These are phyloP conservation scores for Daldinia grandis DNA, from an alignment of 495 filamentous ascomycete species.

Conservation along the genomic window DNA sequence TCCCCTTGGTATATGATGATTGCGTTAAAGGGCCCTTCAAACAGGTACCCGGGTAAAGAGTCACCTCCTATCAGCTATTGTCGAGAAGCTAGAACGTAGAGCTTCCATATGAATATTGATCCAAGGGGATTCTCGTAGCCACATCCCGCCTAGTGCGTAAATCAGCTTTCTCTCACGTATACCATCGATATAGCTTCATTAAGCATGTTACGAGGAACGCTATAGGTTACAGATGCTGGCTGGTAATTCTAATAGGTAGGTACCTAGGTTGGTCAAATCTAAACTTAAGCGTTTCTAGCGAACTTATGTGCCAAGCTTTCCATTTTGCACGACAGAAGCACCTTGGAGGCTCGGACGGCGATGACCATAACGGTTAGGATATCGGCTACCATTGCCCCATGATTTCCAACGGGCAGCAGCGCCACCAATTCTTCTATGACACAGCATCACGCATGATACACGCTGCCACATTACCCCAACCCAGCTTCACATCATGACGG, in stretches of 20 bases:
- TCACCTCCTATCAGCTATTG: slow-evolving; percentile 14
- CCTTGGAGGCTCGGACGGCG: slow-evolving; percentile 19
- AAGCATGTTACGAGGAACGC: slow-evolving; percentile 7
- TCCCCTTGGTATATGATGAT: slow-evolving; percentile 11
- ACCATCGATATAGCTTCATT: slow-evolving; percentile 11
- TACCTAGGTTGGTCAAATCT: slow-evolving; percentile 10
- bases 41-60: slow-evolving; percentile 7
- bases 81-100: slow-evolving; percentile 27
- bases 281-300: not conserved
- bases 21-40: slow-evolving; percentile 21
- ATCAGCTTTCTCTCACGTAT: slow-evolving; percentile 7
- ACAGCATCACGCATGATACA: slow-evolving; percentile 42
- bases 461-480: slow-evolving; percentile 43
- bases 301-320: slow-evolving; percentile 8
- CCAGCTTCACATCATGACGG: slow-evolving; percentile 41
- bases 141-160: slow-evolving; percentile 9
- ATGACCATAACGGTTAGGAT: slow-evolving; percentile 25
- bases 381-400: slow-evolving; percentile 22
- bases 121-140: slow-evolving; percentile 19
- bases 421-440: slow-evolving; percentile 40
- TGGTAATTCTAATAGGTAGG: slow-evolving; percentile 12
- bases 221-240: slow-evolving; percentile 12
- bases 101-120: slow-evolving; percentile 36
- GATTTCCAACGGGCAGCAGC: slow-evolving; percentile 12
- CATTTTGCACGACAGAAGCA: slow-evolving; percentile 12